phyloP scores from a whole-genome alignment of 208 protist species.

The Acanthamoeba castellanii region DNA sequence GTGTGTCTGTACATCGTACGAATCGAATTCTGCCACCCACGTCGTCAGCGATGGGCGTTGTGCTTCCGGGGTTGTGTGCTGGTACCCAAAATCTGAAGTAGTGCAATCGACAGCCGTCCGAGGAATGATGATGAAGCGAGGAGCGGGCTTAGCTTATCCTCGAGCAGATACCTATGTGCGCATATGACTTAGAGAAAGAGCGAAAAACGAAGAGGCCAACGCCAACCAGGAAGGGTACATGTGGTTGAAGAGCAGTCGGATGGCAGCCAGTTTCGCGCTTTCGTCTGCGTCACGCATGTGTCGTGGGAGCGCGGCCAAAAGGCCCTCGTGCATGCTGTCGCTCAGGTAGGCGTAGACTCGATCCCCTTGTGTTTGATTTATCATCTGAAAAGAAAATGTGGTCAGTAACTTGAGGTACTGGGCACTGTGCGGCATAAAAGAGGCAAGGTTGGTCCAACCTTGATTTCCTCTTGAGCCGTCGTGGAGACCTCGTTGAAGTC shows the following conservation, averaged over 20 bases:
- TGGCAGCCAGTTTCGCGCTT: constrained; percentile 36
- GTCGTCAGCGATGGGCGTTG: too few species aligned
- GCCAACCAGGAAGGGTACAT: constrained; percentile 19
- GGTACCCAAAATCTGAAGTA: constrained; percentile 64
- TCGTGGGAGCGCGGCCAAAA: constrained; percentile 1
- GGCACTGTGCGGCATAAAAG: neutral
- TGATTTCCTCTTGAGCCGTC: neutral
- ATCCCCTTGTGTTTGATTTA: neutral
- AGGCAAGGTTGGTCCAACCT: neutral
- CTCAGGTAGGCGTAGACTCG: neutral
- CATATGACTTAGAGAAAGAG: neutral
- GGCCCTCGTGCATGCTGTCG: neutral
- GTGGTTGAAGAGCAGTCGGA: constrained; percentile 60
- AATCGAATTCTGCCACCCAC: constrained; percentile 24
- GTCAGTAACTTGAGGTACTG: neutral
- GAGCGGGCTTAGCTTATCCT: neutral
- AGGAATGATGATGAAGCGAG: constrained; percentile 1
- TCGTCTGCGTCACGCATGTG: constrained; percentile 56
- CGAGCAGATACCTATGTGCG: neutral
- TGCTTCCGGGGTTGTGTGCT: neutral
- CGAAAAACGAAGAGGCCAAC: neutral
- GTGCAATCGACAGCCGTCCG: constrained; percentile 11
- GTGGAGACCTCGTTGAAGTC: neutral
- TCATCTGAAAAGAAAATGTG: neutral
- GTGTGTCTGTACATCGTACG: constrained; percentile 19